Evolutionary conservation across 2,329 filamentous ascomycete genomes (phyloP), one percentile per base, ranked within the genome.

Genomic region (Calonectria crousiana): DNA sequence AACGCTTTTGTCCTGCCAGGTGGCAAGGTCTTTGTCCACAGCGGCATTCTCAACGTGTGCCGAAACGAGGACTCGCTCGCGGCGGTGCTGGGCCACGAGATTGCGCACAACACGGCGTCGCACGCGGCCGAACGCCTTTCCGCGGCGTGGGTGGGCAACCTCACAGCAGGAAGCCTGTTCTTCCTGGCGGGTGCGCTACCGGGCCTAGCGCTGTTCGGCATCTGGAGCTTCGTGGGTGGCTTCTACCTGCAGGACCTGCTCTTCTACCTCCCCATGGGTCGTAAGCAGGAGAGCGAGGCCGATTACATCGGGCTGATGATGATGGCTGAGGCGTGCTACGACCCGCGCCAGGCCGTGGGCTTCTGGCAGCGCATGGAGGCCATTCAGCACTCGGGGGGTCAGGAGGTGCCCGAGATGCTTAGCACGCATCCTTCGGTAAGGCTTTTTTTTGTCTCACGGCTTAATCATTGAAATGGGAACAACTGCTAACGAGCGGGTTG

Each of bases 291-390:
- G 87, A 91, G 88, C 64, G 94, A 96, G 85, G 94, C 94, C 0
- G 94, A 96, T 81, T 95, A 94, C 79, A 95, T 96, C 62, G 94
- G 94, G 0, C 84, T 96, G 41, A 91, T 96, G 89, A 94, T 96
- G 89, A 96, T 96, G 93, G 91, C 94, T 0, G 91, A 95, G 84
- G 93, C 92, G 32, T 96, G 94, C 85, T 96, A 94, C 81, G 89
- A 95, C 75, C 94, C 94, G 1, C 84, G 88, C 16, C 90, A 91
- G 74, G 94, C 94, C 0, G 86, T 93, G 53, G 87, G 86, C 0
- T 91, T 96, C 73, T 95, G 92, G 93, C 84, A 88, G 81, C 85
- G 92, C 65, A 94, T 95, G 92, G 91, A 93, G 75, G 82, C 83
- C 49, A 82, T 84, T 3, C 86, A 85, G 62, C 78, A 87, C 32